Base-by-base conservation (phyloP, 2,329 filamentous ascomycete species). In the Trichocomaceae sp. region DNA sequence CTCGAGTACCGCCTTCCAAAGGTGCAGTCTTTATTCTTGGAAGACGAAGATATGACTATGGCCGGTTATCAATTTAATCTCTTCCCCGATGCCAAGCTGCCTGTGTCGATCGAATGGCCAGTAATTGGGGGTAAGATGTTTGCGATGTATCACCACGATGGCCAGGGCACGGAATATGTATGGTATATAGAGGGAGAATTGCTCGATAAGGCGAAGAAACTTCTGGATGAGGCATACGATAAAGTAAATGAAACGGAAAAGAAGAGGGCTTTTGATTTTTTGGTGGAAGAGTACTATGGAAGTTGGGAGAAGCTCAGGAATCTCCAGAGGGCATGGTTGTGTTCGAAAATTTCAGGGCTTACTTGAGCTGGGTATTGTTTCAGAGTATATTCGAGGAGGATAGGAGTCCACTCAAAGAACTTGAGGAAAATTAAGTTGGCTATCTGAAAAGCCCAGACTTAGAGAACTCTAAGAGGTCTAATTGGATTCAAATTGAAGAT, bases 111-210 rank as follows among this genome's bases (percentile, higher is more conserved):
- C 29, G 17, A 23, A 3, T 51, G 53, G 53, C 53, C 47, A 17
- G 23, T 2, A 20, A 39, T 55, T 15, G 53, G 51, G 20, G 47
- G 23, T 9, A 42, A 42, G 2, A 41, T 15, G 12, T 17, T 55
- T 8, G 42, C 33, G n/a, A 55, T 55, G 53, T 51, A 55, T 31
- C 47, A 55, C 17, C 29, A 35, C 13, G 12, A 55, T 2, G 47
- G 53, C 6, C 53, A 55, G 20, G 31, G 53, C 5, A 51, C 47
- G 19, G 15, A 39, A 22, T 55, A 51, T 50, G 9, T 23, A 17
- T 55, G 53, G 41, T 55, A 55, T 46, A 9, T 55, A 0, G 8
- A 23, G 20, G 47, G 33, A 15, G 41, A 47, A 13, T 13, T 47
- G n/a, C 31, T 55, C 4, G 20, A 2, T 13, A 51, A 51, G 7